Conservation (phyloP, 768 basidiomycete genomes). For the Boletus edulis region DNA sequence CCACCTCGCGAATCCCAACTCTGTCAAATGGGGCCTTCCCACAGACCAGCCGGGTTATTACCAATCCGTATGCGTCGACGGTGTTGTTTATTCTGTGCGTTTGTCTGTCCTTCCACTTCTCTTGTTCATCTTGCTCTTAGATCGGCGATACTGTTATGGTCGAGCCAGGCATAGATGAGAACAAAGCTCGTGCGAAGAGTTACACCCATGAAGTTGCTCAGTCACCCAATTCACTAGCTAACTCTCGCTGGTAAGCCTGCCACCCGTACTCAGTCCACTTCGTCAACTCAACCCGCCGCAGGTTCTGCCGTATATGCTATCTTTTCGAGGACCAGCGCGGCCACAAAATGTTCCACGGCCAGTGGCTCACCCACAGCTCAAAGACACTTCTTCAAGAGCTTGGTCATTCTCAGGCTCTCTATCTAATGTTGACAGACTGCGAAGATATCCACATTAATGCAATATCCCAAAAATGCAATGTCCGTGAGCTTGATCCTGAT, state of each 20-base stretch:
- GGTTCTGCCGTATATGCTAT: constrained; percentile 71
- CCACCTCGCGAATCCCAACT: constrained; percentile 30
- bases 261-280: neutral
- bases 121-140: constrained; percentile 34
- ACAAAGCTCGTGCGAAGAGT: constrained; percentile 40
- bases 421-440: constrained; percentile 51
- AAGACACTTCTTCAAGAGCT: constrained; percentile 67
- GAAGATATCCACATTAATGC: constrained; percentile 51
- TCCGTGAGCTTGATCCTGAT: constrained; percentile 40
- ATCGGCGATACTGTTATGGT: constrained; percentile 65
- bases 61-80: constrained; percentile 52
- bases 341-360: constrained; percentile 61
- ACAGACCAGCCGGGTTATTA: constrained; percentile 36
- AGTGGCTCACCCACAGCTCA: constrained; percentile 65
- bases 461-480: constrained; percentile 57
- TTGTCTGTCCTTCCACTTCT: neutral
- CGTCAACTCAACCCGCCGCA: constrained; percentile 22
- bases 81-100: constrained; percentile 52
- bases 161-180: constrained; percentile 50
- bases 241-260: constrained; percentile 54
- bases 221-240: constrained; percentile 55
- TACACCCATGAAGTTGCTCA: constrained; percentile 39
- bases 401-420: constrained; percentile 60
- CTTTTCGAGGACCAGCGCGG: constrained; percentile 46
- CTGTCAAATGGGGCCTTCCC: constrained; percentile 34